Conservation (phyloP, 805 yeast genomes). For the Candida piceae region DNA sequence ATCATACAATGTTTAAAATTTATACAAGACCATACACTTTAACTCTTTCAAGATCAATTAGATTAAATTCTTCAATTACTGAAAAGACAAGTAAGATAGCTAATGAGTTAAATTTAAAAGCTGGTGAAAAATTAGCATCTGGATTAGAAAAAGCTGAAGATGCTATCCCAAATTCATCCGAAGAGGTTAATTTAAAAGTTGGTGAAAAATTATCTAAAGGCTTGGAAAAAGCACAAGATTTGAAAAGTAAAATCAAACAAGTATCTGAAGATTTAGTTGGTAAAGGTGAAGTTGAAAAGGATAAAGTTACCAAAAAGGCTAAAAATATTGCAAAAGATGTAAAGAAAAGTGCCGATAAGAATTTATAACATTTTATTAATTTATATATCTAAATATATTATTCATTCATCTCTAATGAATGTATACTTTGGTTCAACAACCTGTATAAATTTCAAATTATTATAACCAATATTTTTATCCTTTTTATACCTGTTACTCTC, state of each 20-base stretch:
- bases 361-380: not conserved
- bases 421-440: constrained; percentile 19
- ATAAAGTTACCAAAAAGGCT: constrained; percentile 1
- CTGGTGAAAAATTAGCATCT: constrained; percentile 36
- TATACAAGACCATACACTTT: too few species aligned
- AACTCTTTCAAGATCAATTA: too few species aligned
- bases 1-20: too few species aligned
- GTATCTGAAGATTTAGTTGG: too few species aligned
- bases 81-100: constrained; percentile 10
- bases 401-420: constrained; percentile 14
- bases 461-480: constrained; percentile 31
- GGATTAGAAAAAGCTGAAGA: constrained; percentile 30
- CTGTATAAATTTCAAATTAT: constrained; percentile 50
- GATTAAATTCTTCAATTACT: constrained; percentile 5
- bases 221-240: too few species aligned
- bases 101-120: constrained; percentile 18
- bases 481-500: constrained; percentile 18
- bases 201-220: too few species aligned
- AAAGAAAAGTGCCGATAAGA: not conserved
- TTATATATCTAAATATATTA: not conserved
- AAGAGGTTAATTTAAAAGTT: too few species aligned
- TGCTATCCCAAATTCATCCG: too few species aligned
- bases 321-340: constrained; percentile 1
- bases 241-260: too few species aligned
- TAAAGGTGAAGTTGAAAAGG: too few species aligned